Base-by-base conservation (phyloP, 192 early-diverging fungal species). In the Coemansia aciculifera region DNA sequence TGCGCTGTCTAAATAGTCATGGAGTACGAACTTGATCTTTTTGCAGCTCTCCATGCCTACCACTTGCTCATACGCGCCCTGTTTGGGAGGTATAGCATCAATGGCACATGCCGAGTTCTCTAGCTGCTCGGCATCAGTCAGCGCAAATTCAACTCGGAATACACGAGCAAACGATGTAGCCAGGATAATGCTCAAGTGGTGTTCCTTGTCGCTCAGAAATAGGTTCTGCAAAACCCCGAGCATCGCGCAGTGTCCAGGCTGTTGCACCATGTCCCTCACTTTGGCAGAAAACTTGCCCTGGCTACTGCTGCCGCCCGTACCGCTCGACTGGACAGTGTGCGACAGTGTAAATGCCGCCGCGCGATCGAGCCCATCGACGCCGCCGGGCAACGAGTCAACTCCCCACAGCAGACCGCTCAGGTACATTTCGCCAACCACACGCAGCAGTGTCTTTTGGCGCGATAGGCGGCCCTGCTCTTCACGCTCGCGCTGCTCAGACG, bases 371-470 rank as follows among this genome's bases (percentile, higher is more conserved):
- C 71, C 81, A 19, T 68, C 72, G 11, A 59, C 64, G 40, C 66
- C 76, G 3, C 44, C 69, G 0, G 81, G 54, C 37, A 74, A 44
- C 12, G 73, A 51, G 46, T 85, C 84, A 11, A 85, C 34, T 11
- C 79, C 79, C 73, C 76, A 85, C 32, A 92, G 71, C 15, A 98
- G 84, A 1, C 92, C 93, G 7, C 87, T 87, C 15, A 95, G 72
- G 84, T 93, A 94, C 42, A 98, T 86, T 49, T 99, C 96, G 7
- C 85, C 81, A 3, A 92, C 72, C 9, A 96, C 74, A 7, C 94
- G 85, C 43, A 96, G 77, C 10, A 89, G 74, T 1, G 85, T 77
- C 19, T 89, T 85, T 60, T 92, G 93, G 44, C 86, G 83, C 2
- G 77, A 37, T 23, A 95, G 72, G 32, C 96, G 81, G 3, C 78